Conservation (phyloP, 2,329 filamentous ascomycete species). For the Cadophora sp. region DNA sequence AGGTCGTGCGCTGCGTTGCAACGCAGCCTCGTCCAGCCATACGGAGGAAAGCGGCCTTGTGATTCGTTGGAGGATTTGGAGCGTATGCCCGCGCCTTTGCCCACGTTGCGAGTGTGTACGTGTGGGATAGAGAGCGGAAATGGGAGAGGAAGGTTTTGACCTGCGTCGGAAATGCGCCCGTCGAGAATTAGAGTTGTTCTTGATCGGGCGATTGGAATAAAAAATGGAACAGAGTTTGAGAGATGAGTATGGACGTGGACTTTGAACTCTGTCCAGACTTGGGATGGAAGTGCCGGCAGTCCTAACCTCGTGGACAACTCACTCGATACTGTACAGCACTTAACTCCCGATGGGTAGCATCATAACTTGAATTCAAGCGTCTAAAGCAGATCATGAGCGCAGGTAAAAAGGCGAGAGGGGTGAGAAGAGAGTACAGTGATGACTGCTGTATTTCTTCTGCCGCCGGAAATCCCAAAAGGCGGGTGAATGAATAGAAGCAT, state of each 20-base stretch:
- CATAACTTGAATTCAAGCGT: background rate
- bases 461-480: background rate
- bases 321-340: background rate
- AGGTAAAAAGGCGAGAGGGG: background rate
- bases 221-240: background rate
- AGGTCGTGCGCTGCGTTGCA: background rate
- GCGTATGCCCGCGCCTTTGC: background rate
- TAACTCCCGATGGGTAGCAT: background rate
- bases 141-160: background rate
- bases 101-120: background rate
- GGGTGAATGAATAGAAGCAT: background rate
- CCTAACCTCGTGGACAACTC: background rate
- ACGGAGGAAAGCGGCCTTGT: conserved; percentile 6
- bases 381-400: background rate
- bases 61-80: background rate
- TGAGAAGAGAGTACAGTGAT: background rate
- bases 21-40: conserved; percentile 27
- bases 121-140: background rate
- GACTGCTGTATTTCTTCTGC: background rate
- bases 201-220: background rate
- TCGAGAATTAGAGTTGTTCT: background rate
- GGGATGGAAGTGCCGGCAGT: background rate
- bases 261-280: background rate
- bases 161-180: background rate
- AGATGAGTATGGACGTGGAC: background rate